Evolutionary conservation across 1,284 basidiomycete species (phyloP).

Genomic region (Spongispora temasekensis): DNA sequence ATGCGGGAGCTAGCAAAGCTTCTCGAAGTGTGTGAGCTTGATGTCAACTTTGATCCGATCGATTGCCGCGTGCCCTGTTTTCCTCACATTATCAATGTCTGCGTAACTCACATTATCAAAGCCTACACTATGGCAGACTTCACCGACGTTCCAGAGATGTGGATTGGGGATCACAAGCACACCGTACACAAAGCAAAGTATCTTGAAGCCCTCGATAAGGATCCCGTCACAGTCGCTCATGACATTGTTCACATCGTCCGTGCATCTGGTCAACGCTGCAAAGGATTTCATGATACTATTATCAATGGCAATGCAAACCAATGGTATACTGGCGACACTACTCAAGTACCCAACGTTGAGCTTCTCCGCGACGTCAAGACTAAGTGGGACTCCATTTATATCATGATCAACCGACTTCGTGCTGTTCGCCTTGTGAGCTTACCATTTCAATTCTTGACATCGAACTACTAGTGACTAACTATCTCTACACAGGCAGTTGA

Average conservation of each 20-base stretch:
- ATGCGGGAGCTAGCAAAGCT: neutral
- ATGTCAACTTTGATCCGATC: neutral
- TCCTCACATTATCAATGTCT: constrained; percentile 4
- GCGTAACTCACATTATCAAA: neutral
- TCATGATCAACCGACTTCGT: constrained; percentile 8
- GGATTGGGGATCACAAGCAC: neutral
- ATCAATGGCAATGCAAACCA: neutral
- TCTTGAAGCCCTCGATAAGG: neutral
- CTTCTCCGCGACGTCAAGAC: neutral
- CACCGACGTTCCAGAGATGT: neutral
- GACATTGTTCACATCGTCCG: neutral
- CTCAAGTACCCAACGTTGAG: neutral
- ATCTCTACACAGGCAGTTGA: too few relatives aligned
- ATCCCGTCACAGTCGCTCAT: neutral
- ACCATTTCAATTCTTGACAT: too few relatives aligned
- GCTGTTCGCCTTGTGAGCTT: neutral
- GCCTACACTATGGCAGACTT: neutral
- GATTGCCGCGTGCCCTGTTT: neutral
- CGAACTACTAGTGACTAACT: too few relatives aligned
- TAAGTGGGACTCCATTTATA: constrained; percentile 8
- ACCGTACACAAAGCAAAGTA: neutral
- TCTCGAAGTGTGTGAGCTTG: neutral
- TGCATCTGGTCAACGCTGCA: neutral
- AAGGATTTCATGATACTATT: neutral
- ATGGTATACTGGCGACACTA: neutral